Percentiles rank a stretch among this genome's conserved stretches.
These are phyloP conservation scores for Pseudogymnoascus sp. DNA, from an alignment of 2,329 filamentous ascomycete genomes.

Conservation along the genomic window DNA sequence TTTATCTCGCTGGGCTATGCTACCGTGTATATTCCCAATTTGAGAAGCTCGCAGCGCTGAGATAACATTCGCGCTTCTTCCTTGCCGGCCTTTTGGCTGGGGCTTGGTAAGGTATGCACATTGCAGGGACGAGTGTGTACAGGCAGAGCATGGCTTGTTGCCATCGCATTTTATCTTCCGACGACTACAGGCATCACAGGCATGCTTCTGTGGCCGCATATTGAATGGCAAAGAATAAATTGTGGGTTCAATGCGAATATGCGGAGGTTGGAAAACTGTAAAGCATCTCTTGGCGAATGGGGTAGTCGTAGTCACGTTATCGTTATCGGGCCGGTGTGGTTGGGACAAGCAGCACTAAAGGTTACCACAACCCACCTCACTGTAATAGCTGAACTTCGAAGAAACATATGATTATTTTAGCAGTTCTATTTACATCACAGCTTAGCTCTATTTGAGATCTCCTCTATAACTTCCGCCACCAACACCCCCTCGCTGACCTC, in stretches of 20 bases:
- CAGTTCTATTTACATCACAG: background rate
- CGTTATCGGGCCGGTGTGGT: background rate
- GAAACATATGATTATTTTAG: background rate
- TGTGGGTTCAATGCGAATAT: background rate
- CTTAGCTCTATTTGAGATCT: background rate
- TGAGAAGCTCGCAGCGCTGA: background rate
- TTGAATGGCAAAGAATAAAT: conserved; percentile 6
- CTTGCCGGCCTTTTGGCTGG: background rate
- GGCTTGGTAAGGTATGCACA: conserved; percentile 2
- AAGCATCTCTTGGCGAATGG: background rate
- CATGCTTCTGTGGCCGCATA: conserved; percentile 10
- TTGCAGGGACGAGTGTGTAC: background rate
- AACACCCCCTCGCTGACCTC: conserved; percentile 21
- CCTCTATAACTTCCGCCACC: conserved; percentile 10
- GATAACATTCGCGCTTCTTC: background rate
- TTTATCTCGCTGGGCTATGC: conserved; percentile 3
- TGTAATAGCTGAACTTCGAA: background rate
- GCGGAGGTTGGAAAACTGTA: background rate
- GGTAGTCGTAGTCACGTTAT: background rate
- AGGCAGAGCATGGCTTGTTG: conserved; percentile 9
- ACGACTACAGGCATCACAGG: conserved; percentile 12
- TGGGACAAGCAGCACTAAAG: too few species aligned
- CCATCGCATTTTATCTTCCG: conserved; percentile 11
- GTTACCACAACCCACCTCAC: too few species aligned
- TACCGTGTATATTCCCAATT: conserved; percentile 1